A percentile compares a stretch with the other conserved stretches of the same genome.
phyloP scores from a whole-genome alignment of 2,329 filamentous ascomycete genomes.

The Sarocladium brachiariae region DNA sequence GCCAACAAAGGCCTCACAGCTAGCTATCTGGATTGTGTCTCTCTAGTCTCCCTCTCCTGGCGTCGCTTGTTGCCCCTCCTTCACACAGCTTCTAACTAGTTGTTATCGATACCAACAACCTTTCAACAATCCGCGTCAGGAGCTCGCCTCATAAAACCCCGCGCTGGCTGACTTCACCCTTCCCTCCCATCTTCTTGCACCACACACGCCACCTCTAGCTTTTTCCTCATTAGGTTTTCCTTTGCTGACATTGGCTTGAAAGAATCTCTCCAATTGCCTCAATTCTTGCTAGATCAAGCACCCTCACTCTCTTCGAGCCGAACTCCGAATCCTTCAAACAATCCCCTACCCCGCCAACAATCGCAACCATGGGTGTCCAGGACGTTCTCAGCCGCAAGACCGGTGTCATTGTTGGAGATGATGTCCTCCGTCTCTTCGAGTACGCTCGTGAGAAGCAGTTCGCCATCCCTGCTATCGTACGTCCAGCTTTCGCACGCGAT shows the following conservation, averaged over 20 bases:
- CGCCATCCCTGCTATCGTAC: slow-evolving; percentile 72
- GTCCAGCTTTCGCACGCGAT: too few relatives aligned
- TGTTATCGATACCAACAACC: slow-evolving; percentile 9
- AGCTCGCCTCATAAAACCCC: slow-evolving; percentile 11
- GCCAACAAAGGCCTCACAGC: slow-evolving; percentile 7
- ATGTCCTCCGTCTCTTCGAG: slow-evolving; percentile 66
- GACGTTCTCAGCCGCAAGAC: slow-evolving; percentile 44
- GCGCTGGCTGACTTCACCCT: slow-evolving; percentile 6
- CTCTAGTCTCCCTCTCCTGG: not conserved
- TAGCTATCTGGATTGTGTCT: not conserved
- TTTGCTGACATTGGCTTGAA: not conserved
- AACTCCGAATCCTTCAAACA: not conserved
- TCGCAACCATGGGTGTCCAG: slow-evolving; percentile 29
- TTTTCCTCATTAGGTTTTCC: not conserved
- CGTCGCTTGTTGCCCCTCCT: slow-evolving; percentile 8
- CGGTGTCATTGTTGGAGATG: slow-evolving; percentile 48
- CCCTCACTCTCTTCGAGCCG: not conserved
- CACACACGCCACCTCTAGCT: not conserved
- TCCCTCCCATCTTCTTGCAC: not conserved
- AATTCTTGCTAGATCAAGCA: not conserved
- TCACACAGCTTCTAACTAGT: not conserved
- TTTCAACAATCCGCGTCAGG: not conserved
- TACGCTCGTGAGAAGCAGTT: slow-evolving; percentile 83
- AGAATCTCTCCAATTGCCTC: slow-evolving; percentile 7
- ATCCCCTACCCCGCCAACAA: slow-evolving; percentile 14